A percentile compares a stretch with the other conserved stretches of the same genome.
Evolutionary conservation across 345 rosid genomes (phyloP).

Genomic region (Eucalyptus marginata): DNA sequence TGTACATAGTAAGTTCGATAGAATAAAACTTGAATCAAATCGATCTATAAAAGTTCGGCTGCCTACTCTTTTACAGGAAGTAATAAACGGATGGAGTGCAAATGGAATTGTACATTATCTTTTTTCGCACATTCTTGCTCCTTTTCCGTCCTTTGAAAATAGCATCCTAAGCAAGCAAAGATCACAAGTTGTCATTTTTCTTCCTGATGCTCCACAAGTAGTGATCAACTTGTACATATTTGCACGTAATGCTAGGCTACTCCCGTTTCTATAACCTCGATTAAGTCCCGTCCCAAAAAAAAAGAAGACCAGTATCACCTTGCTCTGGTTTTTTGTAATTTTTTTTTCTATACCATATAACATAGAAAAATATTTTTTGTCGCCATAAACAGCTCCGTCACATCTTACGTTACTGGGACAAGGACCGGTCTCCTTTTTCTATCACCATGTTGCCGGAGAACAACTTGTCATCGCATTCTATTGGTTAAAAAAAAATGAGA

Average conservation of each 20-base stretch:
- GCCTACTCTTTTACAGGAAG: neutral
- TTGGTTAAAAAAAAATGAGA: neutral
- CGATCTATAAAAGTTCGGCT: neutral
- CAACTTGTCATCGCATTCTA: neutral
- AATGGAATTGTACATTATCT: neutral
- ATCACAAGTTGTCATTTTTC: neutral
- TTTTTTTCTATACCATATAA: neutral
- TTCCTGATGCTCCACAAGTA: neutral
- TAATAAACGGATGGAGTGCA: neutral
- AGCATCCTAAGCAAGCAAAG: neutral
- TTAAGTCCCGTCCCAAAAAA: neutral
- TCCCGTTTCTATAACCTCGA: neutral
- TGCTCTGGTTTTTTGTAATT: neutral
- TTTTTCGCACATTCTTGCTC: neutral
- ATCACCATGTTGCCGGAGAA: neutral
- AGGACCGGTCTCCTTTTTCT: neutral
- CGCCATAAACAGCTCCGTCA: neutral
- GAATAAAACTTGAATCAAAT: neutral
- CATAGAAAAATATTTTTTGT: neutral
- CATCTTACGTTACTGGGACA: neutral
- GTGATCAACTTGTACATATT: neutral
- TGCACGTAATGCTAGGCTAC: neutral
- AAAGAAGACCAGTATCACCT: neutral
- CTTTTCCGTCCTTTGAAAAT: neutral
- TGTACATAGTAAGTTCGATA: neutral